Conservation (phyloP, 2,329 filamentous ascomycete species). For the Aureobasidium mangrovei region DNA sequence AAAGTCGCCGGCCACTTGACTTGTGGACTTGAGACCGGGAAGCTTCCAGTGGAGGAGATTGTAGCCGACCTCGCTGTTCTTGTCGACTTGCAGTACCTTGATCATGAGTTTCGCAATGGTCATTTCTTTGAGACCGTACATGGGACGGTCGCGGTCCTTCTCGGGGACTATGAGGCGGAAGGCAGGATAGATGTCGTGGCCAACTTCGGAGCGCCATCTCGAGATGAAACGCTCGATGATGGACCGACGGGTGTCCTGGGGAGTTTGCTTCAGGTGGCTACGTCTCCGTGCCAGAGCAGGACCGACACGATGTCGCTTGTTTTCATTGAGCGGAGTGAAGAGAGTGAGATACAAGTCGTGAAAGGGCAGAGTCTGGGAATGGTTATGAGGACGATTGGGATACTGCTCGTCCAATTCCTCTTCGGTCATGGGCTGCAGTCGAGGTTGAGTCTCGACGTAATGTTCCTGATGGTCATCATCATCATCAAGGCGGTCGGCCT, state of each 20-base stretch:
- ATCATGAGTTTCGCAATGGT: conserved; percentile 84
- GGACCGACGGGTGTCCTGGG: conserved; percentile 67
- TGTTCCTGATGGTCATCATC: conserved; percentile 41
- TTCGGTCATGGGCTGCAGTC: conserved; percentile 30
- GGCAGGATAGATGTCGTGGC: conserved; percentile 86
- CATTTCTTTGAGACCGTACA: conserved; percentile 92
- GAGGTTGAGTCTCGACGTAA: conserved; percentile 29
- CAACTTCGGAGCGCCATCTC: conserved; percentile 80
- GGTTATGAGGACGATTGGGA: conserved; percentile 73
- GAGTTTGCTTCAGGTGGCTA: conserved; percentile 51
- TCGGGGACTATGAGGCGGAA: conserved; percentile 86
- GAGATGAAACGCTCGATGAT: conserved; percentile 82
- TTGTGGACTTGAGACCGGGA: conserved; percentile 57
- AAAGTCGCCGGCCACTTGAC: conserved; percentile 77
- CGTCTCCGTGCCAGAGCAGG: conserved; percentile 47
- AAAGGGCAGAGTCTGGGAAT: conserved; percentile 70
- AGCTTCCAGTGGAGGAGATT: conserved; percentile 87
- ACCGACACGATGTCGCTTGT: conserved; percentile 61
- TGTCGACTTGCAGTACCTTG: conserved; percentile 84
- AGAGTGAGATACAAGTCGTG: conserved; percentile 66
- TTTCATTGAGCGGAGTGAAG: conserved; percentile 73
- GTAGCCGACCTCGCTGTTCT: conserved; percentile 79
- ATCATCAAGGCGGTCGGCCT: conserved; percentile 37
- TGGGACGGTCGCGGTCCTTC: conserved; percentile 82
- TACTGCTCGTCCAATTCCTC: conserved; percentile 51